Percentiles rank a stretch among this genome's conserved stretches.
Conservation (phyloP, 2,329 filamentous ascomycete genomes). For the Tolypocladium endophyticum region DNA sequence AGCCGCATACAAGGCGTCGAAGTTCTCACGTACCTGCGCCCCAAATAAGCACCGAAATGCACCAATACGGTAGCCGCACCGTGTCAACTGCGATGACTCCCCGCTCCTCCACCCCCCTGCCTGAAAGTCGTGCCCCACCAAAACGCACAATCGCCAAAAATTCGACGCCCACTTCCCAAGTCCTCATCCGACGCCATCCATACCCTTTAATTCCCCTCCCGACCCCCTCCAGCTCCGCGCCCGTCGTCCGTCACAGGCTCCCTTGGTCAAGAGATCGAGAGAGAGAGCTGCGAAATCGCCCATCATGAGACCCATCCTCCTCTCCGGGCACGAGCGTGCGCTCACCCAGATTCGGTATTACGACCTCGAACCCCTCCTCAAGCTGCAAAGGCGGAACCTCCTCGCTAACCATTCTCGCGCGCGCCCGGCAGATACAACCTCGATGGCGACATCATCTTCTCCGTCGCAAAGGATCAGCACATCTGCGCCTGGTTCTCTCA, state of each 20-base stretch:
- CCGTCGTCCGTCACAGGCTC: conserved; percentile 1
- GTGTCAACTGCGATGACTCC: not conserved
- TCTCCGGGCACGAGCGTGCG: conserved; percentile 93
- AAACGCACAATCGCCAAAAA: conserved; percentile 36
- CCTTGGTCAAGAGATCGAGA: conserved; percentile 2
- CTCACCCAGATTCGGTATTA: conserved; percentile 81
- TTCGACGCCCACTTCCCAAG: conserved; percentile 23
- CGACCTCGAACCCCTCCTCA: conserved; percentile 1
- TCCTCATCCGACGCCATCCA: conserved; percentile 13
- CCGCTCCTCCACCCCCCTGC: conserved; percentile 6
- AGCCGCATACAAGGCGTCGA: no score
- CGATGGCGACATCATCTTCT: conserved; percentile 96
- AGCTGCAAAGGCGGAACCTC: not conserved
- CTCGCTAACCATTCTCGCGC: not conserved
- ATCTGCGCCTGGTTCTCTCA: conserved; percentile 96
- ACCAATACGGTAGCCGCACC: not conserved
- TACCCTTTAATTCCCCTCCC: conserved; percentile 5
- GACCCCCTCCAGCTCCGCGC: conserved; percentile 9
- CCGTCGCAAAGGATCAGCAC: conserved; percentile 89
- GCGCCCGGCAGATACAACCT: conserved; percentile 58
- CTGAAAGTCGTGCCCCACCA: conserved; percentile 25
- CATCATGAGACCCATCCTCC: conserved; percentile 92
- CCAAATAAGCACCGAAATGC: not conserved
- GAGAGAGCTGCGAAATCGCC: conserved; percentile 14
- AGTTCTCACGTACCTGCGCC: not conserved